phyloP scores from a whole-genome alignment of 139 green algal genomes.

The Deuterostichococcus epilithicus region DNA sequence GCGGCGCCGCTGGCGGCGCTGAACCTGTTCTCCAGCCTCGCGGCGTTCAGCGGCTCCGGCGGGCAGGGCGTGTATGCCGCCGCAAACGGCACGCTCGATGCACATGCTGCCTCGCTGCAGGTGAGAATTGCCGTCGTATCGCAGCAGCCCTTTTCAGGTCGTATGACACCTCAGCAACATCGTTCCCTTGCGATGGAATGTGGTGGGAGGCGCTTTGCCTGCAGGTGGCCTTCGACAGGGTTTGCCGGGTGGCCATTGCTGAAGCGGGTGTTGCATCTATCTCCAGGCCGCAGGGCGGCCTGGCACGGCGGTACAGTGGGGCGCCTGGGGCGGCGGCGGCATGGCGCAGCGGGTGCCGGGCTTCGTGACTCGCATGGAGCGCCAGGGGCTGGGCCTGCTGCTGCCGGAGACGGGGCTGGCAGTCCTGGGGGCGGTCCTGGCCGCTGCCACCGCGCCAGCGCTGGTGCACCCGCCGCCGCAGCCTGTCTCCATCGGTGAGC shows the following conservation, averaged over 20 bases:
- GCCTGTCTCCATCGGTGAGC: neutral
- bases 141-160: no score
- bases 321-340: constrained; percentile 42
- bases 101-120: constrained; percentile 1
- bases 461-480: neutral
- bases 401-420: constrained; percentile 33
- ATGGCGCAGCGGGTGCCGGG: constrained; percentile 26
- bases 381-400: constrained; percentile 57
- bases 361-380: constrained; percentile 16
- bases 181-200: neutral
- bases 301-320: constrained; percentile 38
- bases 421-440: constrained; percentile 15
- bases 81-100: constrained; percentile 45
- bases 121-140: neutral
- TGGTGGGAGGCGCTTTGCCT: neutral
- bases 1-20: constrained; percentile 6
- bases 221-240: no score
- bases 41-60: constrained; percentile 36
- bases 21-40: constrained; percentile 53
- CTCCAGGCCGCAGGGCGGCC: neutral
- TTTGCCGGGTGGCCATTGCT: no score
- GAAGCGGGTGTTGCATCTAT: neutral
- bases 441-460: neutral
- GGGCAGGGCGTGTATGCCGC: constrained; percentile 50
- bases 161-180: neutral